Evolutionary conservation across 202 grass and related monocot genomes (phyloP).

Genomic region (Cymbopogon flexuosus): DNA sequence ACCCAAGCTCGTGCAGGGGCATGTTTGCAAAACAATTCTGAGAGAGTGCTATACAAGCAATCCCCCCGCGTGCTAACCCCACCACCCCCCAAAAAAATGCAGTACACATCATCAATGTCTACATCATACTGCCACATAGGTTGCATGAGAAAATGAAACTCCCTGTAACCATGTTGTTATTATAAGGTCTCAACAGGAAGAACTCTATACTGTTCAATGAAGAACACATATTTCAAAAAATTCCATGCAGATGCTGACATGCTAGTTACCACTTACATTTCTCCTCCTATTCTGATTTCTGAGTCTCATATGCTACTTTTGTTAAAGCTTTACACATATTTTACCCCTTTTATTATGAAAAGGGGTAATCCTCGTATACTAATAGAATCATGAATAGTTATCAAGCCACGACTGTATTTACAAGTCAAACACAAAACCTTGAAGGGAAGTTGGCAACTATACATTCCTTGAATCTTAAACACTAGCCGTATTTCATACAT

Average conservation of each 20-base stretch:
- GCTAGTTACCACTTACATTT: too few species aligned
- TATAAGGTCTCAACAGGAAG: background rate
- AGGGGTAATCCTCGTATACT: background rate
- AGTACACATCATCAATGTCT: conserved; percentile 13
- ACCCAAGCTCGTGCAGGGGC: background rate
- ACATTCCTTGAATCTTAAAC: background rate
- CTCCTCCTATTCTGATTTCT: background rate
- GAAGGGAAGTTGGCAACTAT: background rate
- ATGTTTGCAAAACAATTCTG: background rate
- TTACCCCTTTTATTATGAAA: background rate
- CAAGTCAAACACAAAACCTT: too few species aligned
- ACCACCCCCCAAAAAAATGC: too few species aligned
- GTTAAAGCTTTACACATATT: background rate
- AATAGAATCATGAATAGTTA: background rate
- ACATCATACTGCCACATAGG: background rate
- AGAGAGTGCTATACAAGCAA: background rate
- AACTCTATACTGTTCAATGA: background rate
- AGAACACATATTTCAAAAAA: background rate
- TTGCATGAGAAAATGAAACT: conserved; percentile 1
- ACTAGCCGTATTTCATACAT: background rate
- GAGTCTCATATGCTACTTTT: background rate
- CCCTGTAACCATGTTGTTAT: background rate
- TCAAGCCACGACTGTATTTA: background rate
- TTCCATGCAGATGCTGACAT: background rate
- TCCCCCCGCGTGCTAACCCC: too few species aligned